phyloP scores from a whole-genome alignment of 805 yeast genomes.

The Ogataea methylovora region DNA sequence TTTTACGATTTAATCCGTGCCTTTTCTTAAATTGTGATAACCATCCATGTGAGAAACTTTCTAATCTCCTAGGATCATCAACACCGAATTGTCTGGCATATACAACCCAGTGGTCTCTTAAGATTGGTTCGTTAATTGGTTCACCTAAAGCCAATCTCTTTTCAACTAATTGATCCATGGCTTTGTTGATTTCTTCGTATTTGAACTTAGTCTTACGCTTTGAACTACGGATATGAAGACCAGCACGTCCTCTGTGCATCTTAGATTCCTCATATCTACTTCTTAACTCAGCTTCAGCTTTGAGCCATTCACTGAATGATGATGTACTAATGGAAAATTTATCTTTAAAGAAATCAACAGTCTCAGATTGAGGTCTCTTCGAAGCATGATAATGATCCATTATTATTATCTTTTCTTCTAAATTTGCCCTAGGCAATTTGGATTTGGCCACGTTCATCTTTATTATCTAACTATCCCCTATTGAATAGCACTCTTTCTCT shows the following conservation, averaged over 20 bases:
- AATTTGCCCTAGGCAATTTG: slow-evolving; percentile 41
- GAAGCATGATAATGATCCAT: slow-evolving; percentile 42
- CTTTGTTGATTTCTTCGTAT: slow-evolving; percentile 49
- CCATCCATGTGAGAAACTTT: slow-evolving; percentile 58
- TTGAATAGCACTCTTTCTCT: too few relatives aligned
- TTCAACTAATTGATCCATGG: slow-evolving; percentile 49
- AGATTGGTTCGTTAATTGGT: slow-evolving; percentile 46
- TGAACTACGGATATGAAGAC: slow-evolving; percentile 19
- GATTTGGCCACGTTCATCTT: too few relatives aligned
- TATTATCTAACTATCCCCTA: too few relatives aligned
- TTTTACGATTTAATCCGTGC: slow-evolving; percentile 27
- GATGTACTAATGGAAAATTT: slow-evolving; percentile 51
- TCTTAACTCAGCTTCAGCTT: slow-evolving; percentile 43
- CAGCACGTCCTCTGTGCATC: slow-evolving; percentile 13
- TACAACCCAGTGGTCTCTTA: slow-evolving; percentile 49
- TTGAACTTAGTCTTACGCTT: slow-evolving; percentile 44
- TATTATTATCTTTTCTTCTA: slow-evolving; percentile 52
- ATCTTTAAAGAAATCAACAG: slow-evolving; percentile 44
- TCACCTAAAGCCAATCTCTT: slow-evolving; percentile 33
- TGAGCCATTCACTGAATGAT: slow-evolving; percentile 55
- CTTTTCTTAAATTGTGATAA: slow-evolving; percentile 51
- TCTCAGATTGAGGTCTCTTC: slow-evolving; percentile 47
- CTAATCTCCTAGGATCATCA: slow-evolving; percentile 49
- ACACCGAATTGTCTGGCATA: slow-evolving; percentile 51
- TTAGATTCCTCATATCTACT: slow-evolving; percentile 31